Conservation (phyloP, 768 basidiomycete genomes). For the Ramaria sp. region DNA sequence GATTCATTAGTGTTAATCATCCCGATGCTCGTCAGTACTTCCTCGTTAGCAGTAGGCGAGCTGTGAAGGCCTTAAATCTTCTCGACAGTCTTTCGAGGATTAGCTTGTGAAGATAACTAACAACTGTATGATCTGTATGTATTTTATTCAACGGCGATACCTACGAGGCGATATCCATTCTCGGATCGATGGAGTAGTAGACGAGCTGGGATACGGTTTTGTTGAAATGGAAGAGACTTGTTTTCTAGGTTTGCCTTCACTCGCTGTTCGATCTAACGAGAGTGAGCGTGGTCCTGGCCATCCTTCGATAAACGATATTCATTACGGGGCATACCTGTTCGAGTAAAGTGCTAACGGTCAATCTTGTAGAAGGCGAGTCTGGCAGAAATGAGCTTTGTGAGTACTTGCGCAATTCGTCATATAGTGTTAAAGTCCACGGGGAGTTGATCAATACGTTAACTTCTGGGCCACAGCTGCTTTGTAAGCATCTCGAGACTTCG, state of each 20-base stretch:
- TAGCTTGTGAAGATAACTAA: background rate
- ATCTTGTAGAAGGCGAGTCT: background rate
- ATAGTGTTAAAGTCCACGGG: constrained; percentile 1
- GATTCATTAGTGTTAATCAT: constrained; percentile 39
- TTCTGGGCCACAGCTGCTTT: background rate
- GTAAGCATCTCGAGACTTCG: background rate
- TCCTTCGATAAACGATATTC: background rate
- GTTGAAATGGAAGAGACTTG: background rate
- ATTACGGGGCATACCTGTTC: background rate
- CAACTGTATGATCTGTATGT: background rate
- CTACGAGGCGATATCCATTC: background rate
- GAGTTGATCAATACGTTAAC: background rate
- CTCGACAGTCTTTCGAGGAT: constrained; percentile 49
- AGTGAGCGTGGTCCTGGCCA: background rate
- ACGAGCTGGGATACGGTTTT: background rate
- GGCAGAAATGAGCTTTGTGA: background rate
- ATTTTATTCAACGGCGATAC: background rate
- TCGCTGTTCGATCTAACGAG: background rate
- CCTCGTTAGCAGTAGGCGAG: constrained; percentile 47
- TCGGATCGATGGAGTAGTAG: background rate
- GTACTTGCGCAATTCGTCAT: background rate
- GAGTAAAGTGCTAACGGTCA: background rate
- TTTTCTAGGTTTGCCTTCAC: background rate
- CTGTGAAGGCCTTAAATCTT: constrained; percentile 67
- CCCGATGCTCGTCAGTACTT: constrained; percentile 44